These are phyloP conservation scores for Coccomyxa subellipsoidea DNA, from an alignment of 163 green algal genomes.

Conservation along the genomic window DNA sequence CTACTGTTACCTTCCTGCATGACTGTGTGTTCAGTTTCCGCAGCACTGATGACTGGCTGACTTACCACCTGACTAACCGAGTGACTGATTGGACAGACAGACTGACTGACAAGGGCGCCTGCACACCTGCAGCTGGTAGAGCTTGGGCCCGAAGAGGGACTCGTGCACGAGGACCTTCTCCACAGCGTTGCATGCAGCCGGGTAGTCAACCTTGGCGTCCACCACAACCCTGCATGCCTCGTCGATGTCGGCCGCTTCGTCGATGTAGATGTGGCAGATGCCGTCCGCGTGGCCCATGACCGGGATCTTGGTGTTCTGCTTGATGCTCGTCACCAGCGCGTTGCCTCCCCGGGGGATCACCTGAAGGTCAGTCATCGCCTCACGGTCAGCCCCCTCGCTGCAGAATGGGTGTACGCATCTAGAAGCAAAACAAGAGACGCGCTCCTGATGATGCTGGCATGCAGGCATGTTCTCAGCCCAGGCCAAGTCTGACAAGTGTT, in stretches of 20 bases:
- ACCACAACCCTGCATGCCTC: constrained; percentile 72
- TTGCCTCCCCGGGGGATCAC: constrained; percentile 95
- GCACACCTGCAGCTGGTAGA: constrained; percentile 24
- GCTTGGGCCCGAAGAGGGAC: constrained; percentile 6
- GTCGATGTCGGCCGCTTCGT: constrained; percentile 74
- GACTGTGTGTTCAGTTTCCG: too few relatives aligned
- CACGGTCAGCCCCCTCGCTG: neutral
- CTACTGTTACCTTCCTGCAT: too few relatives aligned
- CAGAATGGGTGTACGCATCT: too few relatives aligned
- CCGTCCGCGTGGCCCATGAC: constrained; percentile 97
- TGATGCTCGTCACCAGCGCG: constrained; percentile 85
- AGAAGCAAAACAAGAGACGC: too few relatives aligned
- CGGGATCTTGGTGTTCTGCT: constrained; percentile 94
- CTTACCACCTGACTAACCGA: too few relatives aligned
- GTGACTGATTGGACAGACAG: neutral
- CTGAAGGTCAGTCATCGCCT: neutral
- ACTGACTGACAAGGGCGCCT: too few relatives aligned
- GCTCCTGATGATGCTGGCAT: too few relatives aligned
- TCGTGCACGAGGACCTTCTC: constrained; percentile 86
- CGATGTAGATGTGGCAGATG: constrained; percentile 97
- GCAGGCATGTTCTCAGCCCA: too few relatives aligned
- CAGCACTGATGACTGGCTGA: too few relatives aligned
- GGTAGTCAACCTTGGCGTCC: constrained; percentile 82
- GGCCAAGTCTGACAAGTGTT: too few relatives aligned
- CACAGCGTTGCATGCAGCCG: constrained; percentile 90